phyloP scores from a whole-genome alignment of 2,329 filamentous ascomycete genomes.

The Diaporthe ilicicola region DNA sequence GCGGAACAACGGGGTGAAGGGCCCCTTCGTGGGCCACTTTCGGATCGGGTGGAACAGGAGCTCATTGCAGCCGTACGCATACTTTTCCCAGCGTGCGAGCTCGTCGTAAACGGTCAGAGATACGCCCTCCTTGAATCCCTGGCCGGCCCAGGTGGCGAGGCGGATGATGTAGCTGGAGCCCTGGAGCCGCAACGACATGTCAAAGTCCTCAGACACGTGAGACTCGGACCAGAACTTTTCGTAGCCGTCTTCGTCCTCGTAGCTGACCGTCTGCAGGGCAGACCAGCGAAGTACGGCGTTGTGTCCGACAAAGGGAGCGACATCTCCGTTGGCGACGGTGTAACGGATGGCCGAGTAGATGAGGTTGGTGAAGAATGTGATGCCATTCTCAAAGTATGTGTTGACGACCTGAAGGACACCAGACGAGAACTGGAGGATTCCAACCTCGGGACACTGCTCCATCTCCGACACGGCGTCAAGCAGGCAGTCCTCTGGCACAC shows the following conservation, averaged over 20 bases:
- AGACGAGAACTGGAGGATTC: constrained; percentile 80
- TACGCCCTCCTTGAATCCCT: constrained; percentile 85
- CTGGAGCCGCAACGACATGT: constrained; percentile 82
- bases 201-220: constrained; percentile 83
- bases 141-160: constrained; percentile 75
- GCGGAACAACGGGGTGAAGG: constrained; percentile 82
- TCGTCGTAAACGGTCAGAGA: constrained; percentile 87
- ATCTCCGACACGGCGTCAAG: constrained; percentile 83
- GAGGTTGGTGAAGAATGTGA: constrained; percentile 77
- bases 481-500: constrained; percentile 79
- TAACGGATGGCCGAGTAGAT: constrained; percentile 82
- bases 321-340: constrained; percentile 79
- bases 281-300: constrained; percentile 81
- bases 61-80: constrained; percentile 85
- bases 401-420: constrained; percentile 82
- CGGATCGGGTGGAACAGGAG: constrained; percentile 81
- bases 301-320: constrained; percentile 83
- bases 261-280: constrained; percentile 77
- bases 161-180: constrained; percentile 77
- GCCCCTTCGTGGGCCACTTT: constrained; percentile 76
- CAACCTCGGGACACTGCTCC: constrained; percentile 81
- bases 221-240: constrained; percentile 86
- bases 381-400: constrained; percentile 76
- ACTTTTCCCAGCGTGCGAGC: constrained; percentile 86
- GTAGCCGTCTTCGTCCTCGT: constrained; percentile 70